phyloP scores from a whole-genome alignment of 768 basidiomycete genomes.

The Tubosaeta brunneosetosa region DNA sequence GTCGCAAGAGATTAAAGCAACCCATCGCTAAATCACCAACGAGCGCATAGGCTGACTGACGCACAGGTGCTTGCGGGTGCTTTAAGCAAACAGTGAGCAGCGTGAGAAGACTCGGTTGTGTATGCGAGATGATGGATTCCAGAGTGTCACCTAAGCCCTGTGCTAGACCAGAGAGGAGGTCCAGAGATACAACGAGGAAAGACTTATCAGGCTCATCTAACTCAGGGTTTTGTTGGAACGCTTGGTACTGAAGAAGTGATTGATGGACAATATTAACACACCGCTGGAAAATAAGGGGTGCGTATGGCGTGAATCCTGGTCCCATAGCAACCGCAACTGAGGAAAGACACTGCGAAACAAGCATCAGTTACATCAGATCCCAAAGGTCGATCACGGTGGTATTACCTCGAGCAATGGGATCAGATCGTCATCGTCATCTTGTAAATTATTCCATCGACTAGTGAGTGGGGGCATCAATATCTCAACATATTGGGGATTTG shows the following conservation, averaged over 20 bases:
- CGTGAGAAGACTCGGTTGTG: conserved; percentile 73
- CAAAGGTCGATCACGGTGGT: conserved; percentile 1
- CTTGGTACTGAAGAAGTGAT: conserved; percentile 80
- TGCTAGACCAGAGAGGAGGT: conserved; percentile 90
- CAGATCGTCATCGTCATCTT: conserved; percentile 87
- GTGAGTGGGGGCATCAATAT: conserved; percentile 96
- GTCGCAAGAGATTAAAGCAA: conserved; percentile 82
- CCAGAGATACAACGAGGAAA: conserved; percentile 97
- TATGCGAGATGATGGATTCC: conserved; percentile 62
- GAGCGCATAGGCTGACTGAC: conserved; percentile 97
- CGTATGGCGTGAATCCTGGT: conserved; percentile 80
- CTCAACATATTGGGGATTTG: conserved; percentile 83
- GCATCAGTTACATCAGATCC: background rate
- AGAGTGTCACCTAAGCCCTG: conserved; percentile 85
- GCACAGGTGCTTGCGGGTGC: conserved; percentile 92
- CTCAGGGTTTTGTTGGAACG: conserved; percentile 83
- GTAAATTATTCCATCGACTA: conserved; percentile 82
- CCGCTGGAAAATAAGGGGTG: conserved; percentile 87
- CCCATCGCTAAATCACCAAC: conserved; percentile 98
- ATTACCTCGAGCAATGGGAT: conserved; percentile 93
- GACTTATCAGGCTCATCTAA: conserved; percentile 94
- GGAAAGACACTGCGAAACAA: conserved; percentile 75
- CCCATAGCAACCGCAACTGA: conserved; percentile 98
- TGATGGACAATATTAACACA: conserved; percentile 82
- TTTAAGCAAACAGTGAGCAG: conserved; percentile 87